A percentile compares a stretch with the other conserved stretches of the same genome.
These are phyloP conservation scores for Pilatotrama ljubarskyi DNA, from an alignment of 768 basidiomycete genomes.

Conservation along the genomic window DNA sequence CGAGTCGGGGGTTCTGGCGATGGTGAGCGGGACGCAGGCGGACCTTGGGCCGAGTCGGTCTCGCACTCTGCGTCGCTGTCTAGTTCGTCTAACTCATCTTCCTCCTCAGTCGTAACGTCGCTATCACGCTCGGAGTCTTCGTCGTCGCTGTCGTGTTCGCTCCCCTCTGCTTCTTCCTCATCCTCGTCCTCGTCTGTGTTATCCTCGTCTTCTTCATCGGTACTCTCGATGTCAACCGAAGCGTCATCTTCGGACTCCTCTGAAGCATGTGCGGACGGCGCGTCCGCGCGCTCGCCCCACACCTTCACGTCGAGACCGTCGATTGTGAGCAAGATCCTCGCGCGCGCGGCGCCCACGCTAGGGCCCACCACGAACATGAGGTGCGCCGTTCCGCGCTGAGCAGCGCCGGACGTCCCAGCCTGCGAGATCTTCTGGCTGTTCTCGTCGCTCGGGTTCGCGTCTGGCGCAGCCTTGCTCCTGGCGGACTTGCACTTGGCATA, in stretches of 20 bases:
- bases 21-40: constrained; percentile 32
- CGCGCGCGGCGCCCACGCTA: constrained; percentile 58
- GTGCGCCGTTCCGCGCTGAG: constrained; percentile 40
- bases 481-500: constrained; percentile 40
- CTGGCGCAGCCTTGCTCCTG: neutral
- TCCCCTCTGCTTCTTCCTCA: constrained; percentile 12
- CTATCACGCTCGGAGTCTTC: constrained; percentile 19
- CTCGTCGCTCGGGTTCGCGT: neutral
- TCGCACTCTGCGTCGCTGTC: constrained; percentile 19
- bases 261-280: neutral
- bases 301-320: constrained; percentile 59
- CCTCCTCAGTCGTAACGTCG: constrained; percentile 11
- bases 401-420: neutral
- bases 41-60: constrained; percentile 22
- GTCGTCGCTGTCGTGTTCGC: constrained; percentile 13
- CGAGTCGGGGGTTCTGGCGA: constrained; percentile 26
- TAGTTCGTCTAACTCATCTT: constrained; percentile 9
- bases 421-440: neutral
- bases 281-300: constrained; percentile 27
- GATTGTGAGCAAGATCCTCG: constrained; percentile 60
- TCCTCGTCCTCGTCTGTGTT: constrained; percentile 16
- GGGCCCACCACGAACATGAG: constrained; percentile 69
- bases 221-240: neutral
- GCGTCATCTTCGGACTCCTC: constrained; percentile 1
- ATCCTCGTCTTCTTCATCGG: constrained; percentile 16